Evolutionary conservation across 148 eudicot genomes (phyloP), one percentile per base, ranked within the genome.

Genomic region (Cornus suecica): DNA sequence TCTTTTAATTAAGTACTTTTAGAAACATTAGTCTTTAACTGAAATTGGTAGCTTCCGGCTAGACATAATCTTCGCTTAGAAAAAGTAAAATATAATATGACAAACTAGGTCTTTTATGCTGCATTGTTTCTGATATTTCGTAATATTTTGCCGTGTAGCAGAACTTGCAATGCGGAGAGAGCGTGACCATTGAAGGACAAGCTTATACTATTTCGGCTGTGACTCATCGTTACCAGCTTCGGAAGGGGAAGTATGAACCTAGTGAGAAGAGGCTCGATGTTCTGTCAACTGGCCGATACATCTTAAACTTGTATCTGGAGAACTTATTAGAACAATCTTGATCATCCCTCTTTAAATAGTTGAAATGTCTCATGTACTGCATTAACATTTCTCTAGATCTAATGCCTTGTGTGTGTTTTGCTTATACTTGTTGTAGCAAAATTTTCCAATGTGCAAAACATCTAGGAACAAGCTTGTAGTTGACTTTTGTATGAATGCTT

Each of bases 191-290:
- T 30, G 98, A 94, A 87, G 99, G 97, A 65, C 90, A 88, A 72
- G 80, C 91, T 63, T 94, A 92, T 81, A 94, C 89, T 24, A 86
- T 94, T 68, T 94, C 97, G 65, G 84, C 97, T 63, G 96, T 94
- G 34, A 94, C 97, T 34, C 94, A 88, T 64, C 90, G 97, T 5
- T 94, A 94, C 82, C 92, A 88, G 84, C 91, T 94, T 10, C 82
- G 94, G 69, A 94, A 92, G 79, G 99, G 99, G 29, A 92, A 87
- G 76, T 94, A 94, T 56, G 97, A 94, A 79, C 91, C 96, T 23
- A 87, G 92, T 27, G 99, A 94, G 86, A 89, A 90, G 82, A 82
- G 94, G 85, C 97, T 94, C 28, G 91, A 94, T 86, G 99, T 94
- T 60, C 82, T 91, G 22, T 90, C 97, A 22, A 87, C 96, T 26